Conservation (phyloP, 306 rosid genomes). For the Quercus parvula region DNA sequence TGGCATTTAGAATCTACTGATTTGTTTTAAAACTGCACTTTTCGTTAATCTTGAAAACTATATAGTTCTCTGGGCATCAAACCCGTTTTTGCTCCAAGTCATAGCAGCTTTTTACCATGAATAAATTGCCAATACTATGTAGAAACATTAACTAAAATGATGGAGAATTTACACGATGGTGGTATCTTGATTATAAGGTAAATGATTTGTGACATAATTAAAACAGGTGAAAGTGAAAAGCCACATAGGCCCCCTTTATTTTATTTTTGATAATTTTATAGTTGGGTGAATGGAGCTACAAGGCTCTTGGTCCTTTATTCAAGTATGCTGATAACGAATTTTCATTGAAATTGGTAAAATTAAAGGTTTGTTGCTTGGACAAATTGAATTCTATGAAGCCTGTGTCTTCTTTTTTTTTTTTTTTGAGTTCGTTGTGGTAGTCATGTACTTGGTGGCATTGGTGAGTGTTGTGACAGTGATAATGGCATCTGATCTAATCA, state of each 20-base stretch:
- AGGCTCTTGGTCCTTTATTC: no score
- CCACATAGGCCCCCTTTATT: neutral
- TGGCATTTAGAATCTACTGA: neutral
- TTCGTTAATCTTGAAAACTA: neutral
- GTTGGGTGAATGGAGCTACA: no score
- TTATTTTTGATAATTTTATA: no score
- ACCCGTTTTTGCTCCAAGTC: neutral
- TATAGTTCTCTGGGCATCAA: neutral
- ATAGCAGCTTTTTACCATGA: no score
- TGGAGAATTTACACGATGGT: neutral
- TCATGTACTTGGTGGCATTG: no score
- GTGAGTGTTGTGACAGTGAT: no score
- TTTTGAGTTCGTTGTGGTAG: no score
- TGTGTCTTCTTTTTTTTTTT: no score
- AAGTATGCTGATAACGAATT: neutral
- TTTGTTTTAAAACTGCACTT: no score
- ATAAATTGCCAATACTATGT: no score
- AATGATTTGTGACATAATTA: neutral
- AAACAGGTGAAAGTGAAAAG: neutral
- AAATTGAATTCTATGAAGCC: neutral
- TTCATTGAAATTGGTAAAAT: neutral
- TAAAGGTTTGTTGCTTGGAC: neutral
- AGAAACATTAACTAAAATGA: neutral
- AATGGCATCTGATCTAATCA: no score
- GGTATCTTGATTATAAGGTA: no score